Conservation (phyloP, 148 eudicot genomes). For the Heliosperma pusillum region DNA sequence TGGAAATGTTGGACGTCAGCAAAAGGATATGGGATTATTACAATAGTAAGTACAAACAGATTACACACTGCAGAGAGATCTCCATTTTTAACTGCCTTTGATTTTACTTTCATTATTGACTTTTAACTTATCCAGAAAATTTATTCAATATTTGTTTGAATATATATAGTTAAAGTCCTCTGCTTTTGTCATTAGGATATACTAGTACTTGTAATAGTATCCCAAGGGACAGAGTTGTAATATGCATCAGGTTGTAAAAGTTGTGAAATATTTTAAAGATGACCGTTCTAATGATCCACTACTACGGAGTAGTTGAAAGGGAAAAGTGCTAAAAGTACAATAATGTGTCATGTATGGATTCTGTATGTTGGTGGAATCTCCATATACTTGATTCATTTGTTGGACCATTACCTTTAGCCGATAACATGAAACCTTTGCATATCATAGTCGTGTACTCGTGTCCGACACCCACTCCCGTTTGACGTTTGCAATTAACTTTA, state of each 20-base stretch:
- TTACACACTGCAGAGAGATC: conserved; percentile 10
- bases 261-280: conserved; percentile 2
- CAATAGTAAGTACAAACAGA: conserved; percentile 14
- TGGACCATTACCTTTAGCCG: background rate
- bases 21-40: conserved; percentile 13
- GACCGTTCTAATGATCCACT: conserved; percentile 3
- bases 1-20: conserved; percentile 12
- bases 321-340: conserved; percentile 10
- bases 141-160: background rate
- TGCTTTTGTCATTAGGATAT: too few species aligned
- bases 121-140: too few species aligned
- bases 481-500: background rate
- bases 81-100: background rate
- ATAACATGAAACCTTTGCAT: background rate
- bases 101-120: background rate
- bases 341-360: background rate
- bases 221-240: background rate
- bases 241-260: background rate
- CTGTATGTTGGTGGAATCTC: background rate
- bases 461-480: background rate
- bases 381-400: background rate
- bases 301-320: background rate
- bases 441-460: background rate
- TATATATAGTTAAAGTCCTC: background rate
- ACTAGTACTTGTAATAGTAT: background rate